Evolutionary conservation across 352 stramenopile genomes (phyloP).

Genomic region (Pythium dissimile): DNA sequence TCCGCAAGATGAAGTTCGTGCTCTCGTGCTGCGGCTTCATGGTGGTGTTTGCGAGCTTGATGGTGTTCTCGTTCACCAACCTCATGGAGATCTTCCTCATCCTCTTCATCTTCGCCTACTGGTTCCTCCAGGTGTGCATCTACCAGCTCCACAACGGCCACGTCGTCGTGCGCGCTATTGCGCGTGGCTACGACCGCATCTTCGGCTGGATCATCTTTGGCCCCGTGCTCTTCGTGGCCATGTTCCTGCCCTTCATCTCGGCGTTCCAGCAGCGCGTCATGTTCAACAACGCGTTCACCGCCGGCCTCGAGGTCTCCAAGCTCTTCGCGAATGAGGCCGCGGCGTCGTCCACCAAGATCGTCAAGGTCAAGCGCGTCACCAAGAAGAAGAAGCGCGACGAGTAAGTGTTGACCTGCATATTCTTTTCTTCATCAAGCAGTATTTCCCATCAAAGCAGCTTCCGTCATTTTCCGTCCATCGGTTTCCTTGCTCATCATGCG

Average conservation of each 20-base stretch:
- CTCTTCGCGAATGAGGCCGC: conserved; percentile 30
- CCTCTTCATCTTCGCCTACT: conserved; percentile 25
- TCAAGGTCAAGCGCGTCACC: conserved; percentile 27
- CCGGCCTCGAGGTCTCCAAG: conserved; percentile 50
- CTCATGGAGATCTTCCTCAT: conserved; percentile 30
- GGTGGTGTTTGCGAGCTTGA: conserved; percentile 21
- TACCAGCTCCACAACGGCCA: conserved; percentile 25
- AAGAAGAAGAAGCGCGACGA: conserved; percentile 34
- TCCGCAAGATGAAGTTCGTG: conserved; percentile 38
- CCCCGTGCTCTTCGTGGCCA: conserved; percentile 36
- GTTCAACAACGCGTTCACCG: conserved; percentile 69
- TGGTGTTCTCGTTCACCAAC: conserved; percentile 26
- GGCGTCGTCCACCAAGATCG: conserved; percentile 25
- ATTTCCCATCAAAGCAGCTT: not conserved
- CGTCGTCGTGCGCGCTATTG: conserved; percentile 24
- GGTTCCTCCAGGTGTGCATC: conserved; percentile 35
- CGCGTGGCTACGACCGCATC: conserved; percentile 24
- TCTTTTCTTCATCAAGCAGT: not conserved
- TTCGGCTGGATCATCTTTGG: conserved; percentile 38
- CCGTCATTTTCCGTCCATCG: not conserved
- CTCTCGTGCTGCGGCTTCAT: conserved; percentile 24
- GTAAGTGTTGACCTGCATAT: not conserved
- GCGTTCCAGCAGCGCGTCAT: conserved; percentile 47
- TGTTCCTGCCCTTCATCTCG: conserved; percentile 43
- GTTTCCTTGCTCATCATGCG: too few species aligned